Evolutionary conservation across 2,329 filamentous ascomycete species (phyloP).

Genomic region (Passalora sequoiae): DNA sequence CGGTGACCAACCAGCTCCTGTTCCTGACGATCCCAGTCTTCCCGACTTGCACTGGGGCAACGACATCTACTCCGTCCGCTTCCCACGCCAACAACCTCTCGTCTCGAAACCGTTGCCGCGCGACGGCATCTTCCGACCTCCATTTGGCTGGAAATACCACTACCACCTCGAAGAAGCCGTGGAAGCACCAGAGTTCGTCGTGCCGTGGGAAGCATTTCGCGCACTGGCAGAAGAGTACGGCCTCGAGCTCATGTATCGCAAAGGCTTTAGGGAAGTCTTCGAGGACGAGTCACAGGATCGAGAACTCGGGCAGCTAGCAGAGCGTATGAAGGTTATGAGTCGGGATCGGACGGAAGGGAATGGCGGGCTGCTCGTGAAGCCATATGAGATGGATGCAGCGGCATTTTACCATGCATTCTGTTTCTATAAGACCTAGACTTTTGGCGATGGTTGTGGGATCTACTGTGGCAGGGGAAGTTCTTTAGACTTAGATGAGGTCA

Average conservation of each 20-base stretch:
- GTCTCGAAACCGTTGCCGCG: slow-evolving; percentile 47
- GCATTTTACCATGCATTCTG: slow-evolving; percentile 90
- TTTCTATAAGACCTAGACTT: slow-evolving; percentile 81
- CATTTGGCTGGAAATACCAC: slow-evolving; percentile 96
- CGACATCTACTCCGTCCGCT: slow-evolving; percentile 82
- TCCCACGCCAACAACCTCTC: slow-evolving; percentile 62
- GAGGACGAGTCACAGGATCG: slow-evolving; percentile 81
- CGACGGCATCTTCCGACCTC: slow-evolving; percentile 87
- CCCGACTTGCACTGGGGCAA: slow-evolving; percentile 77
- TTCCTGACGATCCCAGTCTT: slow-evolving; percentile 11
- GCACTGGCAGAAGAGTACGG: slow-evolving; percentile 95
- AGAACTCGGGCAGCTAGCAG: slow-evolving; percentile 75
- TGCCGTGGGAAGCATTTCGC: slow-evolving; percentile 96
- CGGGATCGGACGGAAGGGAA: slow-evolving; percentile 47
- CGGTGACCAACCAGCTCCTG: slow-evolving; percentile 24
- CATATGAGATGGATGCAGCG: slow-evolving; percentile 88
- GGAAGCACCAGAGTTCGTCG: slow-evolving; percentile 94
- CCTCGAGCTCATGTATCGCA: slow-evolving; percentile 89
- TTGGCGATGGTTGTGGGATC: too few relatives aligned
- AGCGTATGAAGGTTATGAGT: slow-evolving; percentile 90
- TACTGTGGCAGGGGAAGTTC: too few relatives aligned
- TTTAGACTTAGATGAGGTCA: too few relatives aligned
- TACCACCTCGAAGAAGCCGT: slow-evolving; percentile 96
- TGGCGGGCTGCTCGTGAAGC: slow-evolving; percentile 63
- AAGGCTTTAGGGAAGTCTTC: slow-evolving; percentile 87